These are phyloP conservation scores for Climacium dendroides DNA, from an alignment of 225 moss, liverwort and hornwort species.

Conservation along the genomic window DNA sequence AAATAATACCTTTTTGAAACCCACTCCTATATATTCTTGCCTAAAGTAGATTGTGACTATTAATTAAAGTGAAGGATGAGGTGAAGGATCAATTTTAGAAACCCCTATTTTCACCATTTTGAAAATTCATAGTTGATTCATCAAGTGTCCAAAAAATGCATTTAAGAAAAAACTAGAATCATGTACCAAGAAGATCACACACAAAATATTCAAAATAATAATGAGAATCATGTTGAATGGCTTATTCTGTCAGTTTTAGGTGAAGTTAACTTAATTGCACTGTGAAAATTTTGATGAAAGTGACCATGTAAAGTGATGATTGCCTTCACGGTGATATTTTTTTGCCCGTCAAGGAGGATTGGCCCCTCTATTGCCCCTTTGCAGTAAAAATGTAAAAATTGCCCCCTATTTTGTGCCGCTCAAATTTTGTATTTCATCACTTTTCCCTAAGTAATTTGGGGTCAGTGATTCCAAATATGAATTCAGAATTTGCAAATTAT, in stretches of 20 bases:
- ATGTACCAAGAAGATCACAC: rapidly evolving
- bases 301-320: not conserved
- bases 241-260: too few species aligned
- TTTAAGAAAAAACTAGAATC: rapidly evolving
- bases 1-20: too few species aligned
- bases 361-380: too few species aligned
- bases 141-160: not conserved
- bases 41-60: not conserved
- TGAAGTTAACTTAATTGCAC: not conserved
- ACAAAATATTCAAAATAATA: not conserved
- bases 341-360: not conserved
- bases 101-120: rapidly evolving
- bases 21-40: too few species aligned
- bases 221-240: not conserved
- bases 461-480: too few species aligned
- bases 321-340: not conserved
- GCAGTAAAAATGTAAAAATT: too few species aligned
- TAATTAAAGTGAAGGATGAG: not conserved
- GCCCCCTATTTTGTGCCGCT: too few species aligned
- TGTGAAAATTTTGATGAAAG: not conserved
- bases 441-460: not conserved
- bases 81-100: too few species aligned
- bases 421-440: too few species aligned
- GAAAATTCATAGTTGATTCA: not conserved
- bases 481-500: too few species aligned